Base-by-base conservation (phyloP, 192 early-diverging fungal genomes). In the Coemansia sp. region DNA sequence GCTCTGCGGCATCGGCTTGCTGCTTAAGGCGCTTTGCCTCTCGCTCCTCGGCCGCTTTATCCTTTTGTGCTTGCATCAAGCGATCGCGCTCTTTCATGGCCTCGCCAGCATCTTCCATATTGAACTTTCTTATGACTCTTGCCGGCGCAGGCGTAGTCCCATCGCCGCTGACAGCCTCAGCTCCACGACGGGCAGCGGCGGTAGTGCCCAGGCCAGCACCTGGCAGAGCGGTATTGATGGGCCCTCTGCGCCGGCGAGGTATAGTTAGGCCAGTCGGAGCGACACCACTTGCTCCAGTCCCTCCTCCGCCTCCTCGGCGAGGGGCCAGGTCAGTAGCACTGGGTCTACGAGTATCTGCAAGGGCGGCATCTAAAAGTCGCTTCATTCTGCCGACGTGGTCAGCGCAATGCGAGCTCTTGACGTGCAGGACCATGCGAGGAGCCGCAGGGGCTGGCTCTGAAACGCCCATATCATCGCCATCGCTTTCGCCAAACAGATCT, bases 341-440 rank as follows among this genome's bases (percentile, higher is more conserved):
- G 31, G 42, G 59, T 0, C 58, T 58, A 10, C 26, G 31, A 45
- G 42, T n/a, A 45, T 56, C 6, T 10, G 47, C 47, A 43, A n/a
- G 41, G 33, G 59, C 66, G 12, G 71, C 76, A 0, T 62, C 64
- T 47, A 74, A 61, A 43, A 79, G 50, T 7, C 68, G 68, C 38
- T 53, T 52, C 58, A 79, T 61, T 20, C 77, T 55, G 7, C 68
- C 72, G 55, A 42, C 65, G 41, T 79, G 77, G 68, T 79, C 72
- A 3, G 67, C 68, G 13, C 38, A 48, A 20, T 70, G 68, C 21
- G 61, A 56, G 5, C 20, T 31, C 43, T 41, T 59, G 8, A 72
- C 64, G 9, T 63, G 55, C 68, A 79, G 64, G 31, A 34, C 34
- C 12, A 73, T 43, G 35, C 5, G 36, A 37, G 53, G 35, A 43